These are phyloP conservation scores for Tilletiopsis washingtonensis DNA, from an alignment of 1,284 basidiomycete species.

Conservation along the genomic window DNA sequence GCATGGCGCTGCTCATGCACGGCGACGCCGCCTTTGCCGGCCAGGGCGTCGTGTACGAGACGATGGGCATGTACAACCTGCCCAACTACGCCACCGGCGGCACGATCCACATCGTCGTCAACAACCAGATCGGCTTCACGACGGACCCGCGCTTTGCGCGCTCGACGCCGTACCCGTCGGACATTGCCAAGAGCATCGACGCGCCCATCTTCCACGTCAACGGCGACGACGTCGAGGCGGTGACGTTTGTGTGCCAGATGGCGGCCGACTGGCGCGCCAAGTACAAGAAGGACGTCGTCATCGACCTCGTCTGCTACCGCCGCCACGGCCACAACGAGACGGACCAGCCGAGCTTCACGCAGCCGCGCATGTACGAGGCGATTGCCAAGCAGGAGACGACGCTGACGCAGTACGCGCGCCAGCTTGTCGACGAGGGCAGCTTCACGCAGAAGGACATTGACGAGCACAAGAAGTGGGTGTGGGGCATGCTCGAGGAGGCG, in stretches of 20 bases:
- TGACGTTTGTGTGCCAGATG: slow-evolving; percentile 87
- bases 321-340: slow-evolving; percentile 99
- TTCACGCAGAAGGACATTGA: slow-evolving; percentile 95
- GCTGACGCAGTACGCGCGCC: slow-evolving; percentile 82
- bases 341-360: slow-evolving; percentile 97
- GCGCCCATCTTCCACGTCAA: slow-evolving; percentile 99
- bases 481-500: slow-evolving; percentile 95
- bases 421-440: slow-evolving; percentile 80
- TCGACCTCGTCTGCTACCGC: slow-evolving; percentile 98
- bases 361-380: slow-evolving; percentile 97
- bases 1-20: slow-evolving; percentile 87
- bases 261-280: slow-evolving; percentile 97
- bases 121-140: slow-evolving; percentile 99
- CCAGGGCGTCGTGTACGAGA: slow-evolving; percentile 98
- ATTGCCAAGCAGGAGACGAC: slow-evolving; percentile 91
- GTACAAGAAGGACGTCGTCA: slow-evolving; percentile 97
- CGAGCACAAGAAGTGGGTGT: slow-evolving; percentile 98
- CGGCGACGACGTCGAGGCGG: slow-evolving; percentile 95
- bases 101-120: slow-evolving; percentile 96
- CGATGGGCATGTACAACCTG: slow-evolving; percentile 95
- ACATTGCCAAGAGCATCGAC: slow-evolving; percentile 97
- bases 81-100: slow-evolving; percentile 94
- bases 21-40: slow-evolving; percentile 98
- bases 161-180: slow-evolving; percentile 97
- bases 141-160: slow-evolving; percentile 96